Conservation (phyloP, 2,329 filamentous ascomycete species). For the Penicillium sp. region DNA sequence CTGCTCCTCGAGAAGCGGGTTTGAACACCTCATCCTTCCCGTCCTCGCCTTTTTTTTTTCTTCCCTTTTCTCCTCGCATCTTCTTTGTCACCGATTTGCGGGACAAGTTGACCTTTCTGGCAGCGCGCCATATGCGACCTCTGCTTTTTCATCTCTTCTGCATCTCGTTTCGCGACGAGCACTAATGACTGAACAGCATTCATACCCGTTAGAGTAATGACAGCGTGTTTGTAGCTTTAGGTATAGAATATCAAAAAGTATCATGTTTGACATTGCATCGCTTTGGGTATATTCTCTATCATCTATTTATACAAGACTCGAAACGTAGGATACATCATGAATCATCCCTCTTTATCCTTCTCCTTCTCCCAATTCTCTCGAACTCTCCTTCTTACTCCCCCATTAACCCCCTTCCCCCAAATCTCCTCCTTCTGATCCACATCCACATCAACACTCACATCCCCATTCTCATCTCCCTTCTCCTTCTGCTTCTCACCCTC, state of each 20-base stretch:
- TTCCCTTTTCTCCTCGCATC: slow-evolving; percentile 13
- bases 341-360: slow-evolving; percentile 16
- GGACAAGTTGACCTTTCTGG: slow-evolving; percentile 21
- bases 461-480: slow-evolving; percentile 4
- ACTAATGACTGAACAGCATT: slow-evolving; percentile 36
- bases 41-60: slow-evolving; percentile 9
- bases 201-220: slow-evolving; percentile 37
- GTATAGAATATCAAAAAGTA: slow-evolving; percentile 25
- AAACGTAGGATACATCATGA: neutral
- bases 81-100: slow-evolving; percentile 17
- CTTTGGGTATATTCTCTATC: slow-evolving; percentile 11
- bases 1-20: slow-evolving; percentile 49
- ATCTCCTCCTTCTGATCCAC: slow-evolving; percentile 30
- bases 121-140: slow-evolving; percentile 16
- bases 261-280: slow-evolving; percentile 3
- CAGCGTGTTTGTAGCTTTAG: slow-evolving; percentile 31
- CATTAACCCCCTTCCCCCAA: slow-evolving; percentile 34
- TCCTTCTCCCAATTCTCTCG: slow-evolving; percentile 35
- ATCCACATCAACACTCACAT: neutral
- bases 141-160: slow-evolving; percentile 24
- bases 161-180: slow-evolving; percentile 33
- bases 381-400: slow-evolving; percentile 29
- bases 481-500: neutral
- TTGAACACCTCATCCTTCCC: slow-evolving; percentile 28
- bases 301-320: slow-evolving; percentile 4